Conservation (phyloP, 2,329 filamentous ascomycete genomes). For the Colletotrichum ledebouriae region DNA sequence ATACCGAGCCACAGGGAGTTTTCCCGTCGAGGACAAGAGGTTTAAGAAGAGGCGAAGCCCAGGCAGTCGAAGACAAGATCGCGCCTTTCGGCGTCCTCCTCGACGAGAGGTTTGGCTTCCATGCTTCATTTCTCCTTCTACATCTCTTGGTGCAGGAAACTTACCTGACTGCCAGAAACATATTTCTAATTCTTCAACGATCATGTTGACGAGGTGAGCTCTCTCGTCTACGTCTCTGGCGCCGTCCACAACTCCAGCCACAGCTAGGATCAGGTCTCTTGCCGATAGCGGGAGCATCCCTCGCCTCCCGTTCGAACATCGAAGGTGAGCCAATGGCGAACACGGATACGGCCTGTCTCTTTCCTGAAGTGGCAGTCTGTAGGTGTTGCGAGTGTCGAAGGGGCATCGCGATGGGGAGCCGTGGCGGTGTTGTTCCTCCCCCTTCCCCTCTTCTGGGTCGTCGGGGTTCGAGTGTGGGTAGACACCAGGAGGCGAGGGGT, state of each 20-base stretch:
- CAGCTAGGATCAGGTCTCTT: constrained; percentile 2
- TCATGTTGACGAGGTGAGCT: not conserved
- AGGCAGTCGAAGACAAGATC: not conserved
- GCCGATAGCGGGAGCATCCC: constrained; percentile 18
- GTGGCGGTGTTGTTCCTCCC: constrained; percentile 23
- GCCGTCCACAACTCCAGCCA: constrained; percentile 33
- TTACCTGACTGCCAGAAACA: not conserved
- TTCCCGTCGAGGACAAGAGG: constrained; percentile 20
- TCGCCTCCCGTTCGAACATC: constrained; percentile 24
- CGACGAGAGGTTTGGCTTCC: not conserved
- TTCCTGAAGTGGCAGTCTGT: constrained; percentile 41
- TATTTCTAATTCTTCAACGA: not conserved
- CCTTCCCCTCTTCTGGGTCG: not conserved
- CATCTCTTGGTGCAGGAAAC: not conserved
- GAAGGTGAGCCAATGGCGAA: constrained; percentile 42
- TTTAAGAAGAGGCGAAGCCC: constrained; percentile 36
- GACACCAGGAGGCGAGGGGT: constrained; percentile 7
- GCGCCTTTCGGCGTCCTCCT: not conserved
- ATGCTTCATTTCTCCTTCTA: not conserved
- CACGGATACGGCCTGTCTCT: constrained; percentile 19
- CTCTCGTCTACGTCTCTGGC: not conserved
- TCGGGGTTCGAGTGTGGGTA: constrained; percentile 12
- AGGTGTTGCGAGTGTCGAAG: constrained; percentile 28
- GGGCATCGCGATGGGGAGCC: constrained; percentile 6
- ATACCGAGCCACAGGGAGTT: constrained; percentile 23